These are phyloP conservation scores for Fusarium verrucosum DNA, from an alignment of 2,329 filamentous ascomycete species.

Conservation along the genomic window DNA sequence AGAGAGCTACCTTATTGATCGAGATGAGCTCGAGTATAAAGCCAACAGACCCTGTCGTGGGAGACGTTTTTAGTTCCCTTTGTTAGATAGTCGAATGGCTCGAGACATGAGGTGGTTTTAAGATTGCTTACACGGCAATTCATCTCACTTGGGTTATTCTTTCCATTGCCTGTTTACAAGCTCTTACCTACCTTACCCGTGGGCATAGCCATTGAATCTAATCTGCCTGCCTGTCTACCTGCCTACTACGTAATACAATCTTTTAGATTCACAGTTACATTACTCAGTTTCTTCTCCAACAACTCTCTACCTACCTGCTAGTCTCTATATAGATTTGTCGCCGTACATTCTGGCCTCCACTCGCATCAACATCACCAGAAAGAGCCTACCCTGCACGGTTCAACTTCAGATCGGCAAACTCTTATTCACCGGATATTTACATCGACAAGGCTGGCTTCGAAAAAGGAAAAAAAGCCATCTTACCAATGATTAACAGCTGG, in stretches of 20 bases:
- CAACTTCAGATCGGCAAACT: not conserved
- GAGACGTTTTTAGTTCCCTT: constrained; percentile 44
- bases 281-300: not conserved
- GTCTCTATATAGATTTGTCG: not conserved
- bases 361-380: not conserved
- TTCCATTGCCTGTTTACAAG: constrained; percentile 6
- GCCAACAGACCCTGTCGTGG: constrained; percentile 51
- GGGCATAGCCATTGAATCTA: not conserved
- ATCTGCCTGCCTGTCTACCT: not conserved
- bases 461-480: not conserved
- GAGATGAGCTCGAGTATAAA: constrained; percentile 50
- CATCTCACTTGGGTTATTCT: constrained; percentile 31
- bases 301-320: no score
- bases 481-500: not conserved
- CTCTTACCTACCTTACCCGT: not conserved
- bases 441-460: not conserved
- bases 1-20: not conserved
- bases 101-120: constrained; percentile 54
- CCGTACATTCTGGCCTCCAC: not conserved
- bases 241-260: no score
- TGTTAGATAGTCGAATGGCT: constrained; percentile 53
- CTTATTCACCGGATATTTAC: not conserved
- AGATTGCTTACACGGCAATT: constrained; percentile 48
- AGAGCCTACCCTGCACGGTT: constrained; percentile 24
- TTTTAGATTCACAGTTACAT: not conserved